A percentile compares a stretch with the other conserved stretches of the same genome.
Evolutionary conservation across 148 eudicot species (phyloP).

Genomic region (Vaccinium vitisidaea): DNA sequence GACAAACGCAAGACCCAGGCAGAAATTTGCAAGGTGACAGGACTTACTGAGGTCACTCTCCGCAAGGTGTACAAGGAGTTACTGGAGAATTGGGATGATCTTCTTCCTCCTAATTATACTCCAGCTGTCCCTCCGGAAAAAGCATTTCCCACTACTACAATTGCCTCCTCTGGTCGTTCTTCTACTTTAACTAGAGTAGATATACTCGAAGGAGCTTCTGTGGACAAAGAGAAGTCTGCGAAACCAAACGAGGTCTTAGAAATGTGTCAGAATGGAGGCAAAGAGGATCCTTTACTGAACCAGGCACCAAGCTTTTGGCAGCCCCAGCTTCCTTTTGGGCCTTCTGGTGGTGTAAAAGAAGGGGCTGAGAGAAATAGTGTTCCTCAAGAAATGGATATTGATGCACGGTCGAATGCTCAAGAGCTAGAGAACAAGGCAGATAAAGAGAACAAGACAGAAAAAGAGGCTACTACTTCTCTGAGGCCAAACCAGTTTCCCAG

Average conservation of each 20-base stretch:
- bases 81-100: constrained; percentile 95
- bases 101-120: constrained; percentile 86
- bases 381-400: constrained; percentile 46
- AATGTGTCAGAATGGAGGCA: constrained; percentile 25
- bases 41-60: constrained; percentile 92
- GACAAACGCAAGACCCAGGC: constrained; percentile 98
- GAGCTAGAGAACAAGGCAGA: constrained; percentile 44
- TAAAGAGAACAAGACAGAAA: constrained; percentile 31
- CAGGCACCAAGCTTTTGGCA: constrained; percentile 44
- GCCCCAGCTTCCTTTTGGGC: constrained; percentile 38
- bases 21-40: constrained; percentile 96
- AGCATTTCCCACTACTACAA: constrained; percentile 87
- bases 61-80: constrained; percentile 96
- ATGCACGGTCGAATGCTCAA: constrained; percentile 29
- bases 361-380: constrained; percentile 33
- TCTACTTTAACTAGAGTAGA: constrained; percentile 42
- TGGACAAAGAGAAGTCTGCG: constrained; percentile 50
- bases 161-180: constrained; percentile 66
- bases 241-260: constrained; percentile 40
- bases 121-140: constrained; percentile 98
- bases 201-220: constrained; percentile 31
- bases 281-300: constrained; percentile 28
- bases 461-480: constrained; percentile 26
- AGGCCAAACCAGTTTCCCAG: constrained; percentile 38
- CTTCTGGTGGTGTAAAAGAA: constrained; percentile 20